Evolutionary conservation across 805 yeast genomes (phyloP), one percentile per base, ranked within the genome.

Genomic region (Nakazawaea wyomingensis): DNA sequence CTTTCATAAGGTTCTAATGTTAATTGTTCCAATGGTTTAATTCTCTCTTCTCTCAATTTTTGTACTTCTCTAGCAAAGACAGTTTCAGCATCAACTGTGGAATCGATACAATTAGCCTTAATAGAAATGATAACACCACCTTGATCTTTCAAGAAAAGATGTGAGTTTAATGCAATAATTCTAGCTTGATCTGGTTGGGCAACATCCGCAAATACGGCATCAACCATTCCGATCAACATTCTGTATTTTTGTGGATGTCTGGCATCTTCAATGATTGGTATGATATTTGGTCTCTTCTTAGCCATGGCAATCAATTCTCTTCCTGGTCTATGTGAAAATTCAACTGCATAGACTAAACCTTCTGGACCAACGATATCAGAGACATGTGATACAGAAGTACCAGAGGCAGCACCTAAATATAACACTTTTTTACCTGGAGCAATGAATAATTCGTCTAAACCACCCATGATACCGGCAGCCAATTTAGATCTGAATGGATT

Each of bases 181-280:
- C 99, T 95, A 57, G 99, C 99, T 76, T 93, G 99, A 74, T 93
- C 99, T 34, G 99, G 99, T 76, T 93, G 99, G 54, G 99, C 99
- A 66, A 93, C 99, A 78, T 93, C 99, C 50, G 99, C 99, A 63
- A 93, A 93, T 49, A 93, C 98, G 64, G 81, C 87, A 69, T 93
- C 99, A 54, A 93, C 99, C 99, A 93, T 93, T 61, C 97, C 96
- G 51, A 93, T 76, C 59, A 93, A 79, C 99, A 93, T 93, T 77
- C 99, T 84, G 83, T 93, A 93, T 73, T 93, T 93, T 69, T 93
- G 99, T 62, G 99, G 99, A 74, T 93, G 99, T 78, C 99, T 90
- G 52, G 99, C 99, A 74, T 93, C 99, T 72, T 93, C 99, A 66
- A 93, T 90, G 69, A 93, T 93, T 61, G 99, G 99, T 55, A 93